phyloP scores from a whole-genome alignment of 352 stramenopile genomes.

The Thalassiosira delicatula region DNA sequence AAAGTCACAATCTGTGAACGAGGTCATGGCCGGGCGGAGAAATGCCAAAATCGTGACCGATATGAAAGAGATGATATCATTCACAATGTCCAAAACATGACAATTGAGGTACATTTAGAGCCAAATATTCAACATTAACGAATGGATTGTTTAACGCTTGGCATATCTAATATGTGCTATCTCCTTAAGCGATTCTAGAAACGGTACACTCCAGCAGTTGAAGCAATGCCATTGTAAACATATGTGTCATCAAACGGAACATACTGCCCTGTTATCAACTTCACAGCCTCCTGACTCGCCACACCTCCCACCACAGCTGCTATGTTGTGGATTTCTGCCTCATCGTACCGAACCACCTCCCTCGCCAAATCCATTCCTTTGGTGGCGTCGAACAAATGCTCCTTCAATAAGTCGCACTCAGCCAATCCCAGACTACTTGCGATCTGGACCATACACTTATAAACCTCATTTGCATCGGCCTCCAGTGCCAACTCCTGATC shows the following conservation, averaged over 20 bases:
- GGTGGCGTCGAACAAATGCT: conserved; percentile 38
- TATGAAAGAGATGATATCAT: too few relatives aligned
- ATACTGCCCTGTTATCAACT: conserved; percentile 98
- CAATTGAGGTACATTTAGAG: too few relatives aligned
- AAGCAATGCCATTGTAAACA: conserved; percentile 96
- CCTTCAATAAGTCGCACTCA: conserved; percentile 56
- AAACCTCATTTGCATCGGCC: conserved; percentile 70
- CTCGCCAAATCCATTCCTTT: conserved; percentile 84
- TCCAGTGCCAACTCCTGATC: conserved; percentile 80
- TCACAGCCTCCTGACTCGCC: conserved; percentile 96
- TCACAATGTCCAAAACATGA: too few relatives aligned
- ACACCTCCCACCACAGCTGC: conserved; percentile 94
- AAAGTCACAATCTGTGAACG: too few relatives aligned
- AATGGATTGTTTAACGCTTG: too few relatives aligned
- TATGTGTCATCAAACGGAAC: conserved; percentile 96
- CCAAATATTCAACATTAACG: too few relatives aligned
- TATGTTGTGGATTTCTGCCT: conserved; percentile 92
- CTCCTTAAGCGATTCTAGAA: too few relatives aligned
- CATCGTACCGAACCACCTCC: conserved; percentile 92
- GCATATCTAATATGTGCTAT: too few relatives aligned
- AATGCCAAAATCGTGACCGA: too few relatives aligned
- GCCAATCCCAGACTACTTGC: conserved; percentile 40
- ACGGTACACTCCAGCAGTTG: conserved; percentile 62
- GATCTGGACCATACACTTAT: conserved; percentile 63
- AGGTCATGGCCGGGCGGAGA: too few relatives aligned